Conservation (phyloP, 2,329 filamentous ascomycete genomes). For the Claviceps sp. region DNA sequence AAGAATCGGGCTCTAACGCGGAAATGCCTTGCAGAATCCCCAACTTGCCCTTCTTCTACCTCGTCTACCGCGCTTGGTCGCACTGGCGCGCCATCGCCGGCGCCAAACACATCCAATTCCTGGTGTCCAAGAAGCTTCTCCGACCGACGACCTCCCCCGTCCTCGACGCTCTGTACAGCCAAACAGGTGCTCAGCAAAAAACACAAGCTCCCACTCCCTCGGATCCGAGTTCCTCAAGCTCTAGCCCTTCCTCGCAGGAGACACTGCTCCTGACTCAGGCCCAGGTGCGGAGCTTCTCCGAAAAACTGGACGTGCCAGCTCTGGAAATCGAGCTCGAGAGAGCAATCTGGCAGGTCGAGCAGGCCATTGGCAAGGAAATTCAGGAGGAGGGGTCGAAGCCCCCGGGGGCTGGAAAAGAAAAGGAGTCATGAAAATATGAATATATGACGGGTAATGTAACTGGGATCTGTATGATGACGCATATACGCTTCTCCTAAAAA, state of each 20-base stretch:
- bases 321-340: conserved; percentile 61
- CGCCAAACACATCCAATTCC: conserved; percentile 71
- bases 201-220: not conserved
- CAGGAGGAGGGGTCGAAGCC: not conserved
- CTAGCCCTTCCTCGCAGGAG: conserved; percentile 9
- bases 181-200: conserved; percentile 19
- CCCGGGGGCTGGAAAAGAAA: not conserved
- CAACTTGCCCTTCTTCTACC: conserved; percentile 94
- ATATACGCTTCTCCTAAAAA: not conserved
- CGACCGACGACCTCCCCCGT: conserved; percentile 49
- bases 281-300: conserved; percentile 44
- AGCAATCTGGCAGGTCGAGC: conserved; percentile 61
- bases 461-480: not conserved
- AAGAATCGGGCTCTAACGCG: not conserved
- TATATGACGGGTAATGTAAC: not conserved
- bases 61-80: conserved; percentile 81
- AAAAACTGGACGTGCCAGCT: conserved; percentile 53
- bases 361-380: conserved; percentile 27
- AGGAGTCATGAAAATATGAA: not conserved
- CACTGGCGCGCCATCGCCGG: conserved; percentile 80
- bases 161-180: conserved; percentile 61
- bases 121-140: conserved; percentile 62
- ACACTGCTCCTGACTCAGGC: conserved; percentile 32
- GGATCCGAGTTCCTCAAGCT: no score
- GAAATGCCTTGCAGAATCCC: conserved; percentile 47